Conservation (phyloP, 164 flowering plant genomes). For the Cinnamomum chago region DNA sequence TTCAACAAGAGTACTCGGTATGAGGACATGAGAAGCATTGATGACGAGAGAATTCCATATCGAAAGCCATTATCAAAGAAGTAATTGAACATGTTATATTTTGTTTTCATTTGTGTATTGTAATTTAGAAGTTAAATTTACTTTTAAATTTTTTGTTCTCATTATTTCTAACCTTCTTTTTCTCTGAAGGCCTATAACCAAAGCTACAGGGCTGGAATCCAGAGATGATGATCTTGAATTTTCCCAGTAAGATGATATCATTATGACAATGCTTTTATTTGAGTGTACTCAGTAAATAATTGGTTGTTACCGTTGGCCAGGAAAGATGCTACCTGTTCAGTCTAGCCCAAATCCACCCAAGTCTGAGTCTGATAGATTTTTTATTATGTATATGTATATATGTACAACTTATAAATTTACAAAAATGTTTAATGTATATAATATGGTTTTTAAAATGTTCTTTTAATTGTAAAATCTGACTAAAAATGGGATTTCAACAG, state of each 20-base stretch:
- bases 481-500: too few relatives aligned
- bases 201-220: conserved; percentile 58
- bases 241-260: conserved; percentile 48
- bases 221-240: conserved; percentile 83
- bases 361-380: too few relatives aligned
- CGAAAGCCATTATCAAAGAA: conserved; percentile 65
- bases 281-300: background rate
- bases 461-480: too few relatives aligned
- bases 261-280: background rate
- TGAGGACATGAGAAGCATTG: conserved; percentile 82
- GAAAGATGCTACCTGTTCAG: background rate
- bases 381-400: too few relatives aligned
- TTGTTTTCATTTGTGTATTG: background rate
- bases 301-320: background rate
- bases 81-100: conserved; percentile 28
- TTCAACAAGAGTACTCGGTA: conserved; percentile 94
- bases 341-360: background rate
- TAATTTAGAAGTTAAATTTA: background rate
- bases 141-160: background rate
- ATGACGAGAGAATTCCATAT: conserved; percentile 64
- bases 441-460: too few relatives aligned
- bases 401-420: too few relatives aligned
- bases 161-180: background rate
- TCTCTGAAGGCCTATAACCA: conserved; percentile 43
- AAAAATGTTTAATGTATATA: too few relatives aligned